Conservation (phyloP, 106 monocot species). For the Platanthera zijinensis region DNA sequence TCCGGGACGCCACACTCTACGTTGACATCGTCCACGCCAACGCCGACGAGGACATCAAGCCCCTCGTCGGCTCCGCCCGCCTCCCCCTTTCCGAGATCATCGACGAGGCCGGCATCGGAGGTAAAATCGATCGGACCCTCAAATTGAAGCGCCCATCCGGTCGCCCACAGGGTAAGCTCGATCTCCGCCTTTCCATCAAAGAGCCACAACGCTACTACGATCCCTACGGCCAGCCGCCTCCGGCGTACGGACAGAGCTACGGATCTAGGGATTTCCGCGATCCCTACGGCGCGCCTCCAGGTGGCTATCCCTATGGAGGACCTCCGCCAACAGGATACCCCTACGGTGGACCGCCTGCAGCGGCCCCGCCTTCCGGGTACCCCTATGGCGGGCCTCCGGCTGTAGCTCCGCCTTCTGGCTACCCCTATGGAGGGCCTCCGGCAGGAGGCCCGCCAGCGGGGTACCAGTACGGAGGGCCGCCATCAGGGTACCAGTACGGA, state of each 20-base stretch:
- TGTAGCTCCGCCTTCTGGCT: neutral
- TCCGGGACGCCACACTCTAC: conserved; percentile 42
- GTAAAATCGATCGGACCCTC: conserved; percentile 21
- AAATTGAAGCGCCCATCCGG: conserved; percentile 79
- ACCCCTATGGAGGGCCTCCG: conserved; percentile 9
- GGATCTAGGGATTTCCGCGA: conserved; percentile 21
- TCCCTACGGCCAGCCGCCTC: conserved; percentile 13
- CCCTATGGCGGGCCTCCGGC: conserved; percentile 8
- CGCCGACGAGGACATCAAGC: conserved; percentile 48
- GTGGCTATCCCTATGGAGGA: conserved; percentile 4
- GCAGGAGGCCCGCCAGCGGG: conserved; percentile 1
- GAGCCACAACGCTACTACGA: conserved; percentile 31
- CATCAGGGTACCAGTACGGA: conserved; percentile 12
- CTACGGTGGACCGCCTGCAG: conserved; percentile 16
- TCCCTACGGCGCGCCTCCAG: conserved; percentile 14
- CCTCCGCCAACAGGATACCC: conserved; percentile 17
- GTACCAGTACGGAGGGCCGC: conserved; percentile 8
- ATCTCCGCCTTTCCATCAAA: conserved; percentile 42
- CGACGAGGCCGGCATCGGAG: conserved; percentile 42
- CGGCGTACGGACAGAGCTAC: conserved; percentile 27
- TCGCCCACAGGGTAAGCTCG: conserved; percentile 51
- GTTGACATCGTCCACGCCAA: conserved; percentile 79
- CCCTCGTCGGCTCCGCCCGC: conserved; percentile 74
- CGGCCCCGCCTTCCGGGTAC: conserved; percentile 3
- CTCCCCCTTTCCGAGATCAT: conserved; percentile 60